Evolutionary conservation across 805 yeast genomes (phyloP).

Genomic region (Phaffomyces antillensis): DNA sequence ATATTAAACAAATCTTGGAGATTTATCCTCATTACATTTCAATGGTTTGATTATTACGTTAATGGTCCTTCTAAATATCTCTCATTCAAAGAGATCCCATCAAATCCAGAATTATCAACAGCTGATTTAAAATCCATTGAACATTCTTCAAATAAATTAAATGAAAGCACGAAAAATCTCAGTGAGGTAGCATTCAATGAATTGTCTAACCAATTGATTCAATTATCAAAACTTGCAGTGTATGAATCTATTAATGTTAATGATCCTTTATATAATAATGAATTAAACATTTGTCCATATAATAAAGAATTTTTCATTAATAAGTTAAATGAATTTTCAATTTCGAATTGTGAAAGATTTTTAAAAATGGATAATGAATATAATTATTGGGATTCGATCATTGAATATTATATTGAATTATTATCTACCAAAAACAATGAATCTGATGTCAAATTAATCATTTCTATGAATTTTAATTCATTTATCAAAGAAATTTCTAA

Average conservation of each 20-base stretch:
- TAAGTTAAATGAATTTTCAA: slow-evolving; percentile 44
- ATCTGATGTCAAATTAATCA: neutral
- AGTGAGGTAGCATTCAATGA: slow-evolving; percentile 42
- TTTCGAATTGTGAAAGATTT: slow-evolving; percentile 46
- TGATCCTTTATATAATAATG: slow-evolving; percentile 20
- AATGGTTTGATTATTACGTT: slow-evolving; percentile 71
- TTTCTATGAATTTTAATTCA: slow-evolving; percentile 46
- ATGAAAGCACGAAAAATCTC: slow-evolving; percentile 55
- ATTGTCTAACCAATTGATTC: slow-evolving; percentile 40
- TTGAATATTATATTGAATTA: slow-evolving; percentile 39
- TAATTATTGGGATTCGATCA: slow-evolving; percentile 41
- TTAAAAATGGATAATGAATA: slow-evolving; percentile 31
- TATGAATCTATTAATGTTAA: slow-evolving; percentile 8
- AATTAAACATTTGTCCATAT: slow-evolving; percentile 36
- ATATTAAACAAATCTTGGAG: slow-evolving; percentile 64
- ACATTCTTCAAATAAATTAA: slow-evolving; percentile 48
- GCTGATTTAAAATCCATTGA: slow-evolving; percentile 48
- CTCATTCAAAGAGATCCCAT: slow-evolving; percentile 33
- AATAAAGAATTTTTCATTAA: slow-evolving; percentile 50
- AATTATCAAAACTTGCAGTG: slow-evolving; percentile 29
- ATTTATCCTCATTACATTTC: slow-evolving; percentile 53
- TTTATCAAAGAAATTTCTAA: slow-evolving; percentile 32
- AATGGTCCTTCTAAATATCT: slow-evolving; percentile 46
- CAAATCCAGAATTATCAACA: slow-evolving; percentile 33
- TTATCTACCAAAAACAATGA: slow-evolving; percentile 43